Conservation (phyloP, 164 flowering plant genomes). For the Sextonia rubra region DNA sequence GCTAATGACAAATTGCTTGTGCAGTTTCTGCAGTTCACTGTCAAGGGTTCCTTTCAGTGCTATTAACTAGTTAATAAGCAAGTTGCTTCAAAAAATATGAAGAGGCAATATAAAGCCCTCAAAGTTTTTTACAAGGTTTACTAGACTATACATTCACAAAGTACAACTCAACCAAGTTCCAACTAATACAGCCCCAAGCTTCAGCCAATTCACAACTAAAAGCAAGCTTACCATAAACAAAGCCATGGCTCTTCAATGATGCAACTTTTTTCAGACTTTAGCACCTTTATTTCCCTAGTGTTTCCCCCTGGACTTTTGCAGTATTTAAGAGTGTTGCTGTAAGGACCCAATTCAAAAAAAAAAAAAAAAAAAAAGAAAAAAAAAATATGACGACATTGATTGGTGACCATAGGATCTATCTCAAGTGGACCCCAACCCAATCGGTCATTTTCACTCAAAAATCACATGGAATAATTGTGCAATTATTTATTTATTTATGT, state of each 20-base stretch:
- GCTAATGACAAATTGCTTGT: conserved; percentile 72
- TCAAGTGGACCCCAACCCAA: no score
- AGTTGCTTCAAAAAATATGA: neutral
- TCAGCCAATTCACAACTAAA: neutral
- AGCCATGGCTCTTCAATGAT: neutral
- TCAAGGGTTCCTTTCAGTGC: conserved; percentile 14
- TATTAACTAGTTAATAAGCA: conserved; percentile 9
- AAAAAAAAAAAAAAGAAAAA: no score
- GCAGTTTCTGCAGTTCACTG: conserved; percentile 95
- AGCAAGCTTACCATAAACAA: neutral
- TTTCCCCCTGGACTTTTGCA: no score
- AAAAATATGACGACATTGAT: no score
- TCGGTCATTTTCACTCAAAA: no score
- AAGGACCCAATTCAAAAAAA: no score
- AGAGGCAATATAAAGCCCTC: neutral
- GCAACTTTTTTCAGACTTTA: no score
- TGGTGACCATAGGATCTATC: no score
- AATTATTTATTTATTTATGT: no score
- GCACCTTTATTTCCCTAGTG: no score
- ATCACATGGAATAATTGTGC: no score
- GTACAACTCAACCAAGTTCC: neutral
- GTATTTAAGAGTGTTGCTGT: no score
- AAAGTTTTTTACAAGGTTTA: neutral
- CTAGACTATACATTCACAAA: neutral
- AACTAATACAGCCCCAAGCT: neutral